Evolutionary conservation across 768 basidiomycete species (phyloP).

Genomic region (Phylloporus sp.): DNA sequence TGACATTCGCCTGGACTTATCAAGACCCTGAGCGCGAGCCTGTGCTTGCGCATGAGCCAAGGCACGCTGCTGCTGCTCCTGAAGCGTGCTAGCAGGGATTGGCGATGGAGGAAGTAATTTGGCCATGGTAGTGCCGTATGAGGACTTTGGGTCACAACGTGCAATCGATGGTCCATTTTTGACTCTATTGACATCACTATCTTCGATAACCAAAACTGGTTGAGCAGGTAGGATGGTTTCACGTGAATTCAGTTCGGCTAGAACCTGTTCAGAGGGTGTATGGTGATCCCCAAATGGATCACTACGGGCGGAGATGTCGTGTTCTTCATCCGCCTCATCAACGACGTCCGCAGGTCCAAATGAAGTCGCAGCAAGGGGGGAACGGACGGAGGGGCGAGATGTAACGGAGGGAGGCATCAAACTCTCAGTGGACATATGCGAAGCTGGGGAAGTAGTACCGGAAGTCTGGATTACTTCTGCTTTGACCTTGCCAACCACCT

Average conservation of each 20-base stretch:
- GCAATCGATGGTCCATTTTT: conserved; percentile 49
- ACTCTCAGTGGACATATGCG: conserved; percentile 32
- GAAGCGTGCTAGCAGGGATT: conserved; percentile 36
- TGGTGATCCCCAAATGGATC: conserved; percentile 70
- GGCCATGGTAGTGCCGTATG: conserved; percentile 61
- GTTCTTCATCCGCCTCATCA: conserved; percentile 41
- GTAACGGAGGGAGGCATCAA: conserved; percentile 37
- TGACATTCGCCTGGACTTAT: conserved; percentile 49
- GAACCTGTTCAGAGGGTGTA: conserved; percentile 13
- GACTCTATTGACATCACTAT: conserved; percentile 64
- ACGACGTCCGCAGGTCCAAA: conserved; percentile 68
- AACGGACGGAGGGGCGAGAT: conserved; percentile 48
- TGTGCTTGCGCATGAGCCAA: conserved; percentile 59
- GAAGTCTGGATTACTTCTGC: conserved; percentile 73
- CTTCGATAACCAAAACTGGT: conserved; percentile 55
- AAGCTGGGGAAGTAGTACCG: conserved; percentile 32
- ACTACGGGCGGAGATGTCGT: conserved; percentile 20
- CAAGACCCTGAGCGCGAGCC: conserved; percentile 50
- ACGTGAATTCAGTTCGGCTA: conserved; percentile 36
- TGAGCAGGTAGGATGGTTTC: conserved; percentile 43
- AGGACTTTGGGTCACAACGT: conserved; percentile 38
- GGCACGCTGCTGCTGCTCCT: conserved; percentile 67
- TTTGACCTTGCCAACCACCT: conserved; percentile 73
- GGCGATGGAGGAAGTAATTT: conserved; percentile 51
- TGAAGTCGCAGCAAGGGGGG: conserved; percentile 66